Conservation (phyloP, 345 rosid species). For the Linum lewisii region DNA sequence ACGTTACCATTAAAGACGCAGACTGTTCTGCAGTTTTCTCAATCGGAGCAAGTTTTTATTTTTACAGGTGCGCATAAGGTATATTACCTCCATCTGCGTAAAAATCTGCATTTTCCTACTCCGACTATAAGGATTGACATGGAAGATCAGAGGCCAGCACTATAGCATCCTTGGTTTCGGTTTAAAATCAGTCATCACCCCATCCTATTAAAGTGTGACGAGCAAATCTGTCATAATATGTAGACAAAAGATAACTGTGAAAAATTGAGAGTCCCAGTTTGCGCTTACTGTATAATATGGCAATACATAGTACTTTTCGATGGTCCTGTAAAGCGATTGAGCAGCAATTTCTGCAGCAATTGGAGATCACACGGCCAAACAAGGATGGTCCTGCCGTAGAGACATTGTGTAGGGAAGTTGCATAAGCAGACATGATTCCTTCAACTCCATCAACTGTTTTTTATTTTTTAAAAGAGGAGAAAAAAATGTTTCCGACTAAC, state of each 20-base stretch:
- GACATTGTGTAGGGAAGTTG: slow-evolving; percentile 40
- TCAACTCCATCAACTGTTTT: slow-evolving; percentile 77
- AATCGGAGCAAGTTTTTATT: background rate
- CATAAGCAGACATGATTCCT: slow-evolving; percentile 78
- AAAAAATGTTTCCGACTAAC: background rate
- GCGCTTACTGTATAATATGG: slow-evolving; percentile 47
- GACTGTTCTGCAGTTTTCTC: background rate
- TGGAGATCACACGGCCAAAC: slow-evolving; percentile 50
- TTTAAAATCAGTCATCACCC: slow-evolving; percentile 71
- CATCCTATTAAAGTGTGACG: slow-evolving; percentile 44
- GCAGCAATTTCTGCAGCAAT: slow-evolving; percentile 47
- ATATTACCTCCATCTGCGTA: slow-evolving; percentile 90
- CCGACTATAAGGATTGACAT: slow-evolving; percentile 72
- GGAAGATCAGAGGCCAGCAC: slow-evolving; percentile 95
- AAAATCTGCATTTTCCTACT: slow-evolving; percentile 73
- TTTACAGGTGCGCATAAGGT: too few relatives aligned
- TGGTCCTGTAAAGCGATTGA: slow-evolving; percentile 19
- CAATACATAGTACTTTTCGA: slow-evolving; percentile 40
- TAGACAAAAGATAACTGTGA: background rate
- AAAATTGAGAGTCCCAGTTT: background rate
- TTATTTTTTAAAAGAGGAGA: slow-evolving; percentile 26
- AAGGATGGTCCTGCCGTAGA: slow-evolving; percentile 62
- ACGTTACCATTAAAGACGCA: background rate
- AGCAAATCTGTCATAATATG: background rate
- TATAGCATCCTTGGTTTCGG: slow-evolving; percentile 65